Conservation (phyloP, 2,329 filamentous ascomycete species). For the Pseudophaeomoniella oleicola region DNA sequence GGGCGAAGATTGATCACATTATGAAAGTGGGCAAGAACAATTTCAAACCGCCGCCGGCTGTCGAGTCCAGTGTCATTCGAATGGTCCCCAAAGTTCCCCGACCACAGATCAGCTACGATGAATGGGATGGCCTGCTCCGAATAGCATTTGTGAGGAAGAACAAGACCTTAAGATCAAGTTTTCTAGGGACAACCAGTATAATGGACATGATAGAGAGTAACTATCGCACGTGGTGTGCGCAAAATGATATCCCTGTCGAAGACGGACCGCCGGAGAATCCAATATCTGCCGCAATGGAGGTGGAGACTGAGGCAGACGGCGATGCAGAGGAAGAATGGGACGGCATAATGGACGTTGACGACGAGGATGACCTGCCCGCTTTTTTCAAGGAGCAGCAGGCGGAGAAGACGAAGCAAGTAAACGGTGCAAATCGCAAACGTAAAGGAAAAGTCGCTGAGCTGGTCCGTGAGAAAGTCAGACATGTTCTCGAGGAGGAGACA, state of each 20-base stretch:
- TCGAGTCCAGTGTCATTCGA: conserved; percentile 81
- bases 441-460: conserved; percentile 69
- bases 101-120: conserved; percentile 81
- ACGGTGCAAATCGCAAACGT: conserved; percentile 47
- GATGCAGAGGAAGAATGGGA: conserved; percentile 32
- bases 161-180: conserved; percentile 70
- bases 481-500: conserved; percentile 69
- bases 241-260: conserved; percentile 67
- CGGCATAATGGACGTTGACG: conserved; percentile 36
- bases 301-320: conserved; percentile 13
- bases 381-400: conserved; percentile 59
- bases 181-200: conserved; percentile 66
- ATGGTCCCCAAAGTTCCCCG: conserved; percentile 76
- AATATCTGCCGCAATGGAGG: conserved; percentile 20
- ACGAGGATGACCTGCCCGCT: conserved; percentile 56
- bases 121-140: conserved; percentile 82
- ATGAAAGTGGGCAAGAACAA: conserved; percentile 96
- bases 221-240: conserved; percentile 78
- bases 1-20: conserved; percentile 54
- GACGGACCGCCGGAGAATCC: conserved; percentile 37
- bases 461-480: conserved; percentile 74
- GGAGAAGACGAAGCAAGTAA: conserved; percentile 23
- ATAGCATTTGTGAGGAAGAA: conserved; percentile 82
- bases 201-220: conserved; percentile 74
- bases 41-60: conserved; percentile 86